Evolutionary conservation across 2,329 filamentous ascomycete species (phyloP).

Genomic region (Colletotrichum chrysophilum): DNA sequence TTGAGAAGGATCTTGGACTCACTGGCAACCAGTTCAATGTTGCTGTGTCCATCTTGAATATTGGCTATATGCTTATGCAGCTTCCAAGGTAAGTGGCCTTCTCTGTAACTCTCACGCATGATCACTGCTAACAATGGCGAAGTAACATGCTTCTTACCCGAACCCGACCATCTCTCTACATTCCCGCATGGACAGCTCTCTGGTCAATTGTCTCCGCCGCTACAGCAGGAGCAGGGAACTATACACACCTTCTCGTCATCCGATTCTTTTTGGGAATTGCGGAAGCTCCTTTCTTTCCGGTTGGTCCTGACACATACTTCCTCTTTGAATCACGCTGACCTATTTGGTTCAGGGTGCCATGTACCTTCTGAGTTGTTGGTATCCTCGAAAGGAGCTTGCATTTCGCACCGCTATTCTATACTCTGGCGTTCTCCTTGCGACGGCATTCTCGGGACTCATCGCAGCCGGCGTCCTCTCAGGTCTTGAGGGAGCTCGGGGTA

Average conservation of each 20-base stretch:
- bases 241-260: not conserved
- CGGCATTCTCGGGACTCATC: not conserved
- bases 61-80: not conserved
- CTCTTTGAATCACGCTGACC: not conserved
- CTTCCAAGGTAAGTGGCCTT: not conserved
- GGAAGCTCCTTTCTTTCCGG: constrained; percentile 4
- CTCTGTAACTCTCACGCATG: not conserved
- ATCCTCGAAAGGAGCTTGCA: constrained; percentile 70
- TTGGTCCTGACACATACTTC: not conserved
- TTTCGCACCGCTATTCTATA: constrained; percentile 41
- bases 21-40: not conserved
- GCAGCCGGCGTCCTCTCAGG: constrained; percentile 24
- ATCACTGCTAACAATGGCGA: not conserved
- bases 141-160: constrained; percentile 23
- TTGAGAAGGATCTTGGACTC: not conserved
- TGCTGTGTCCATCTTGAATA: not conserved
- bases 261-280: constrained; percentile 1
- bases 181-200: constrained; percentile 12
- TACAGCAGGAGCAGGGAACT: constrained; percentile 5
- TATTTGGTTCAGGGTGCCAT: not conserved
- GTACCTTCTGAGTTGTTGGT: constrained; percentile 70
- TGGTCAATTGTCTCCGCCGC: not conserved
- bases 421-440: not conserved
- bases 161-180: constrained; percentile 19
- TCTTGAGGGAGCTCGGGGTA: not conserved